These are phyloP conservation scores for Corymbia citriodora DNA, from an alignment of 441 rosid genomes.

Conservation along the genomic window DNA sequence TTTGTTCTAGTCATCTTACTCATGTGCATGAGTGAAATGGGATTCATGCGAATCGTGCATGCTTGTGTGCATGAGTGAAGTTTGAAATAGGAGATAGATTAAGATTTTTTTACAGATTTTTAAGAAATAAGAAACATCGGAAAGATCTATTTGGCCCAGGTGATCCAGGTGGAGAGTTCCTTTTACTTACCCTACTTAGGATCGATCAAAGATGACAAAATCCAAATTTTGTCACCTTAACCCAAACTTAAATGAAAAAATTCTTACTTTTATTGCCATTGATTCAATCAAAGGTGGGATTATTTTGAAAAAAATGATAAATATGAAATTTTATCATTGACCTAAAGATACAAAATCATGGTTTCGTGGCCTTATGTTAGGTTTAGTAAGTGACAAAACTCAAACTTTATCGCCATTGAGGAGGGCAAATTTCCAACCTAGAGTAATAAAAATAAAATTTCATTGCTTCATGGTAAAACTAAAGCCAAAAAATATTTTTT, in stretches of 20 bases:
- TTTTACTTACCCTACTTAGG: too few relatives aligned
- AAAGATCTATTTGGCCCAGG: fast-evolving
- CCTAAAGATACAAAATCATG: neutral
- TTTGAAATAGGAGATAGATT: neutral
- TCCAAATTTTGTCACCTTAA: neutral
- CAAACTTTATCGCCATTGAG: neutral
- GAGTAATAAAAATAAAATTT: neutral
- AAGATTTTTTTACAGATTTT: neutral
- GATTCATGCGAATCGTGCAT: neutral
- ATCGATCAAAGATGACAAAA: neutral
- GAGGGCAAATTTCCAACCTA: neutral
- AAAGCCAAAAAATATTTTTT: neutral
- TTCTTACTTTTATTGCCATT: too few relatives aligned
- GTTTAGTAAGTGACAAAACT: neutral
- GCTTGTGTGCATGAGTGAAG: fast-evolving
- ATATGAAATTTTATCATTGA: neutral
- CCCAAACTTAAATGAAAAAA: neutral
- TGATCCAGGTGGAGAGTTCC: too few relatives aligned
- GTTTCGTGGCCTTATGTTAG: neutral
- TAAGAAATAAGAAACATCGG: neutral
- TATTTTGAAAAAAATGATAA: neutral
- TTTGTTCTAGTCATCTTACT: neutral
- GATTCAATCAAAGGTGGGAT: neutral
- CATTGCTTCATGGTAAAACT: neutral
- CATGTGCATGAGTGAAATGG: neutral